phyloP scores from a whole-genome alignment of 1,284 basidiomycete species.

The Sporisorium graminicola region DNA sequence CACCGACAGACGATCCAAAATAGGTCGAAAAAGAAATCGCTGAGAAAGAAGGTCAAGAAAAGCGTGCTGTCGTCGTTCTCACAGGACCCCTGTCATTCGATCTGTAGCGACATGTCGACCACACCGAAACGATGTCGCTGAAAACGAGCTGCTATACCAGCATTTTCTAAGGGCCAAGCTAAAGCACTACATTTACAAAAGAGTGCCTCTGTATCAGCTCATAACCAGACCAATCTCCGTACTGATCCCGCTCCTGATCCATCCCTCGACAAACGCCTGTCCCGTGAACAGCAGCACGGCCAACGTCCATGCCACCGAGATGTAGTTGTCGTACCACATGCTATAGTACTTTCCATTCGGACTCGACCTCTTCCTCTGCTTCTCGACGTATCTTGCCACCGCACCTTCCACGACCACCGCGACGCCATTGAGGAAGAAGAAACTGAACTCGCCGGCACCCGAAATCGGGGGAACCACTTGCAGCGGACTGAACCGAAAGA shows the following conservation, averaged over 20 bases:
- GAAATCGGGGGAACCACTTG: slow-evolving; percentile 49
- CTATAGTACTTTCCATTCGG: slow-evolving; percentile 22
- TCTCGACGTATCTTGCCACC: slow-evolving; percentile 26
- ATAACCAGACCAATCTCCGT: slow-evolving; percentile 34
- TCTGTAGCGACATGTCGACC: not conserved
- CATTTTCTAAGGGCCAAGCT: not conserved
- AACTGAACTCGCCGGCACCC: slow-evolving; percentile 54
- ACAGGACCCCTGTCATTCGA: not conserved
- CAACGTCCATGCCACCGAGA: slow-evolving; percentile 46
- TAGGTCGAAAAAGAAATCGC: not conserved
- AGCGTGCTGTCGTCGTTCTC: not conserved
- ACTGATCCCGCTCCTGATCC: slow-evolving; percentile 50
- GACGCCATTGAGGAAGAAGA: slow-evolving; percentile 55
- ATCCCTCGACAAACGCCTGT: slow-evolving; percentile 54
- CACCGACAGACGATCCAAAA: slow-evolving; percentile 10
- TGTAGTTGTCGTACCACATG: slow-evolving; percentile 44
- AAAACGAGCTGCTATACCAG: not conserved
- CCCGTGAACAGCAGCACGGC: slow-evolving; percentile 50
- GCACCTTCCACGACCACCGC: slow-evolving; percentile 53
- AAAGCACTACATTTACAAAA: not conserved
- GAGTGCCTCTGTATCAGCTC: not conserved
- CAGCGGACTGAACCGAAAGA: slow-evolving; percentile 23
- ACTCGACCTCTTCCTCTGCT: slow-evolving; percentile 21
- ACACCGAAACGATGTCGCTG: not conserved
- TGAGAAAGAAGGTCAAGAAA: slow-evolving; percentile 8